Evolutionary conservation across 495 filamentous ascomycete genomes (phyloP).

Genomic region (Diplogelasinospora grovesii): DNA sequence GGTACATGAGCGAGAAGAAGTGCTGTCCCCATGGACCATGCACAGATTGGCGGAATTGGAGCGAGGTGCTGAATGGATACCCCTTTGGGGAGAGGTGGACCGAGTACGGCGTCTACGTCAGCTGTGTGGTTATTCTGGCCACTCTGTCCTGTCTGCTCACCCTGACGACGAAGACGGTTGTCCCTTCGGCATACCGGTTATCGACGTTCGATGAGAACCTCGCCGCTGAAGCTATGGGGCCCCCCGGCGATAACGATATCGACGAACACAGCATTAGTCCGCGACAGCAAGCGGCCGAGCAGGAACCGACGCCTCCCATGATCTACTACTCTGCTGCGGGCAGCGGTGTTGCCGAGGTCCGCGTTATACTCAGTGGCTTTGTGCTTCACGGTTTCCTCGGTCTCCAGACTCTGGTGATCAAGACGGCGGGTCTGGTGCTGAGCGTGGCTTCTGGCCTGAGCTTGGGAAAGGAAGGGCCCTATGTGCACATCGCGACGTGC

Average conservation of each 20-base stretch:
- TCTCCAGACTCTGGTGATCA: constrained; percentile 78
- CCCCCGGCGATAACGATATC: constrained; percentile 30
- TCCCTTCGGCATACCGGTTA: constrained; percentile 79
- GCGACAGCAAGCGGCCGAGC: constrained; percentile 15
- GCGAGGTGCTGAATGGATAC: constrained; percentile 50
- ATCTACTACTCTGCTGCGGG: constrained; percentile 94
- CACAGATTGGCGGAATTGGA: constrained; percentile 71
- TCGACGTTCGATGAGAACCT: constrained; percentile 79
- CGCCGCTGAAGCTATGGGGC: constrained; percentile 37
- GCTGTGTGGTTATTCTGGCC: constrained; percentile 65
- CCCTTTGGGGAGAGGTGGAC: constrained; percentile 53
- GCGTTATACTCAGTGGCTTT: constrained; percentile 95
- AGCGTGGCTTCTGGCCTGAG: constrained; percentile 90
- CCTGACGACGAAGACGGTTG: constrained; percentile 80
- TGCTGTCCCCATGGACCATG: constrained; percentile 72
- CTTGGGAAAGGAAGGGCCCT: constrained; percentile 93
- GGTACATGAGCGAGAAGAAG: constrained; percentile 64
- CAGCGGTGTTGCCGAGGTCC: constrained; percentile 94
- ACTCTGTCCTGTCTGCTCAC: constrained; percentile 70
- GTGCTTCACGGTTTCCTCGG: constrained; percentile 95
- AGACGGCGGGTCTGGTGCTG: constrained; percentile 75
- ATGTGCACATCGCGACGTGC: constrained; percentile 94
- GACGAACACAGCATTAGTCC: constrained; percentile 34
- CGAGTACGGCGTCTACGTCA: constrained; percentile 70
- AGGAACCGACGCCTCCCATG: constrained; percentile 55